phyloP scores from a whole-genome alignment of 2,329 filamentous ascomycete genomes.

The Oidium heveae region DNA sequence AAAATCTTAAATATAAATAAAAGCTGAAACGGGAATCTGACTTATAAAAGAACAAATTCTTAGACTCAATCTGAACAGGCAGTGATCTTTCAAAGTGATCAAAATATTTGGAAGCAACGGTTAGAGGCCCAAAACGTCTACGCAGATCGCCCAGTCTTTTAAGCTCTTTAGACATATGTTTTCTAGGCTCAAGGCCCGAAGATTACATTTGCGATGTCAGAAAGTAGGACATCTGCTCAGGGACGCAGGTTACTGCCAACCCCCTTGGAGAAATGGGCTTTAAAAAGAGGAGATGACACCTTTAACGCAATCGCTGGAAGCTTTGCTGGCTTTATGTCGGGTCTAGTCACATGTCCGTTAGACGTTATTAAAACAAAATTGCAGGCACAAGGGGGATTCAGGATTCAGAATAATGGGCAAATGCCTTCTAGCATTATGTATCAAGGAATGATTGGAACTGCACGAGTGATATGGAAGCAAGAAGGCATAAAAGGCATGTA shows the following conservation, averaged over 20 bases:
- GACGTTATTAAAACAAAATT: constrained; percentile 98
- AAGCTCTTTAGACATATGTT: no score
- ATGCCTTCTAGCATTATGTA: constrained; percentile 32
- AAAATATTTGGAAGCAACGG: no score
- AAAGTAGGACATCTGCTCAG: not conserved
- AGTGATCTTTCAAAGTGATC: no score
- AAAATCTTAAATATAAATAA: no score
- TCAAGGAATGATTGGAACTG: constrained; percentile 67
- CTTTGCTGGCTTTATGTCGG: constrained; percentile 72
- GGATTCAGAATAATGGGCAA: constrained; percentile 13
- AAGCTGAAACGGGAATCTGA: no score
- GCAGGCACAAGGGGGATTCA: constrained; percentile 77
- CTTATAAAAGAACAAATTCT: no score
- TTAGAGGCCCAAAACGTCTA: no score
- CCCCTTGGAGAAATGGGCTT: constrained; percentile 28
- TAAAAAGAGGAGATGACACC: constrained; percentile 29
- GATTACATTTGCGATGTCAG: not conserved
- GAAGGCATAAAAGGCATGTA: constrained; percentile 84
- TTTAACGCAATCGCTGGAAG: constrained; percentile 76
- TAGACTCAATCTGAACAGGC: no score
- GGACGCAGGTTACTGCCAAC: constrained; percentile 14
- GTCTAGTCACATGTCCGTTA: constrained; percentile 83
- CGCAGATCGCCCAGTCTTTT: no score
- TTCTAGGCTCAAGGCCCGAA: not conserved
- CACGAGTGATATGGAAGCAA: constrained; percentile 59